Conservation (phyloP, 2,329 filamentous ascomycete species). For the Neonectria magnoliae region DNA sequence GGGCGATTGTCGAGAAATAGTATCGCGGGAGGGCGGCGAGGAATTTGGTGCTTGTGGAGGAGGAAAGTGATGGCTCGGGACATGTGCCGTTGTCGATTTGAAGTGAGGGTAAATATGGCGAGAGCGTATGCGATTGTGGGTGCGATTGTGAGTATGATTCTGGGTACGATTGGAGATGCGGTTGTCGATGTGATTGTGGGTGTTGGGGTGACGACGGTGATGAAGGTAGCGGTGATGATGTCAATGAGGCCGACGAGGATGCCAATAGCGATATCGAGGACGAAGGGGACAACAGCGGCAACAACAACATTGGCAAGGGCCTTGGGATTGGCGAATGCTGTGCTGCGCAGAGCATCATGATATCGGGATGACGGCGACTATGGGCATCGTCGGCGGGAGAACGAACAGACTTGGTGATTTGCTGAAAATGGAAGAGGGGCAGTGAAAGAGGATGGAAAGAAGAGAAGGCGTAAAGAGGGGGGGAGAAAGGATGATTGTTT, state of each 20-base stretch:
- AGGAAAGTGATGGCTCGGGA: slow-evolving; percentile 35
- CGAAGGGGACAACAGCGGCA: slow-evolving; percentile 17
- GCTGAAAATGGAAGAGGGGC: slow-evolving; percentile 6
- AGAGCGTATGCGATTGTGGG: slow-evolving; percentile 12
- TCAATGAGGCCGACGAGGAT: slow-evolving; percentile 24
- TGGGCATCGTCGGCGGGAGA: slow-evolving; percentile 44
- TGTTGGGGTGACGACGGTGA: slow-evolving; percentile 14
- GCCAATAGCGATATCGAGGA: slow-evolving; percentile 22
- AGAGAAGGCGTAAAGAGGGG: not conserved
- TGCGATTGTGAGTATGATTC: slow-evolving; percentile 13
- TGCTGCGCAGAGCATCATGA: slow-evolving; percentile 56
- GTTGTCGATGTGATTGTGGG: slow-evolving; percentile 12
- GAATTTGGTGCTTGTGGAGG: slow-evolving; percentile 37
- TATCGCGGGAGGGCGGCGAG: slow-evolving; percentile 29
- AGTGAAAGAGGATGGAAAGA: slow-evolving; percentile 3
- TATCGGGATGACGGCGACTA: slow-evolving; percentile 48
- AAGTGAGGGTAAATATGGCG: slow-evolving; percentile 17
- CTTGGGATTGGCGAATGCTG: slow-evolving; percentile 46
- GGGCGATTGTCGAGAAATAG: slow-evolving; percentile 13
- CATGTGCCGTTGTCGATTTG: slow-evolving; percentile 37
- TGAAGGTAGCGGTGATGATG: slow-evolving; percentile 15
- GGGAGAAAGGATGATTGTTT: slow-evolving; percentile 13
- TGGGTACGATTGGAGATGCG: slow-evolving; percentile 12
- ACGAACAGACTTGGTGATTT: slow-evolving; percentile 19
- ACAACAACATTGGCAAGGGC: slow-evolving; percentile 39